phyloP scores from a whole-genome alignment of 164 flowering plant species.

The Piper betle region DNA sequence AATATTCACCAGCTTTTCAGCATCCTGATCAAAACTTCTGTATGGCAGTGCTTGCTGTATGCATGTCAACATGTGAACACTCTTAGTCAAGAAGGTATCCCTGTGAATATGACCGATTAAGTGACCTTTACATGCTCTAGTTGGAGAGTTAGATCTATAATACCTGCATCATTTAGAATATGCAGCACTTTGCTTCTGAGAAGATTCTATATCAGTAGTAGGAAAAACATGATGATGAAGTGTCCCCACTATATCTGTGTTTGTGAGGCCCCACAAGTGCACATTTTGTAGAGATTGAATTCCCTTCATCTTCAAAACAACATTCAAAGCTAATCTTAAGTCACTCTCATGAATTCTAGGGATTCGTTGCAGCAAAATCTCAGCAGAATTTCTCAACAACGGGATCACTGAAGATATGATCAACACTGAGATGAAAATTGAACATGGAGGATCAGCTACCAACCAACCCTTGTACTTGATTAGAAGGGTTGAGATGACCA shows the following conservation, averaged over 20 bases:
- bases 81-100: not conserved
- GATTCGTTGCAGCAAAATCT: slow-evolving; percentile 78
- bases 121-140: slow-evolving; percentile 35
- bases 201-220: slow-evolving; percentile 39
- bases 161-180: slow-evolving; percentile 49
- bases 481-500: slow-evolving; percentile 83
- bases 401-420: slow-evolving; percentile 81
- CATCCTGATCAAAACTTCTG: not conserved
- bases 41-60: not conserved
- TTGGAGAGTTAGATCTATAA: slow-evolving; percentile 77
- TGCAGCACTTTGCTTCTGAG: slow-evolving; percentile 36
- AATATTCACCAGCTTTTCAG: not conserved
- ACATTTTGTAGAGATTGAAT: slow-evolving; percentile 48
- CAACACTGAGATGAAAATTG: slow-evolving; percentile 78
- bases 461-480: slow-evolving; percentile 93
- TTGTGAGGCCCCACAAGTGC: slow-evolving; percentile 85
- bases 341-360: slow-evolving; percentile 66
- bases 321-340: slow-evolving; percentile 37
- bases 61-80: not conserved
- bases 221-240: slow-evolving; percentile 58
- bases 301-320: slow-evolving; percentile 44
- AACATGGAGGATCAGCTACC: slow-evolving; percentile 87
- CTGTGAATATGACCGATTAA: slow-evolving; percentile 2
- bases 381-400: slow-evolving; percentile 79
- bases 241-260: slow-evolving; percentile 78